Percentiles rank a stretch among this genome's conserved stretches.
Evolutionary conservation across 768 basidiomycete genomes (phyloP).

Genomic region (Bullera alba): DNA sequence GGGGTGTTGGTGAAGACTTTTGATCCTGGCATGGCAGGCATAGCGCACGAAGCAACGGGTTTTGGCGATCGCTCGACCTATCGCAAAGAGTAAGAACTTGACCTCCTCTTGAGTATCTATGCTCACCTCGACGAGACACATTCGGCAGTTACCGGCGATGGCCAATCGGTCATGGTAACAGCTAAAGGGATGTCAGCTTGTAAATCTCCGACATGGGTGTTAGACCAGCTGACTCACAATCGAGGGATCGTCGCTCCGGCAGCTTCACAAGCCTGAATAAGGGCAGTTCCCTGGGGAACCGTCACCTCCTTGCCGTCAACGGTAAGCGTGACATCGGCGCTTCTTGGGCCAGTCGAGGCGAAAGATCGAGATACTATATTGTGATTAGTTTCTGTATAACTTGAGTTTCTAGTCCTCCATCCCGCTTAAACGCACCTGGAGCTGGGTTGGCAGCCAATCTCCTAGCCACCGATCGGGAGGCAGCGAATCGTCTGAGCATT

Average conservation of each 20-base stretch:
- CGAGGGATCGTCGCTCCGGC: conserved; percentile 41
- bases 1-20: conserved; percentile 93
- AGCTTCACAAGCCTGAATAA: conserved; percentile 75
- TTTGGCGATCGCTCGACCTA: conserved; percentile 80
- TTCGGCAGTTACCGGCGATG: conserved; percentile 96
- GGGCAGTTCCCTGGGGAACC: conserved; percentile 87
- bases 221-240: conserved; percentile 53
- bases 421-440: background rate
- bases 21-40: conserved; percentile 92
- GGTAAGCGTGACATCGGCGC: conserved; percentile 66
- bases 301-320: conserved; percentile 97
- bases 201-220: background rate
- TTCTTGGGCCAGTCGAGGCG: conserved; percentile 28
- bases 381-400: background rate
- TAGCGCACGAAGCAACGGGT: conserved; percentile 91
- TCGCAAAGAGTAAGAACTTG: background rate
- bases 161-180: conserved; percentile 60
- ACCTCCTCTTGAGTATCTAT: background rate
- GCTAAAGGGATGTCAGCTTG: conserved; percentile 10
- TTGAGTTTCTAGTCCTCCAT: background rate
- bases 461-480: conserved; percentile 9
- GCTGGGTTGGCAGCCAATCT: conserved; percentile 3
- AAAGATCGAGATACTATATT: conserved; percentile 26
- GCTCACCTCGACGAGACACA: conserved; percentile 88
- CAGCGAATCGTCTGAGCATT: conserved; percentile 19